phyloP scores from a whole-genome alignment of 1,284 basidiomycete genomes.

The Ganoderma lingzhi region DNA sequence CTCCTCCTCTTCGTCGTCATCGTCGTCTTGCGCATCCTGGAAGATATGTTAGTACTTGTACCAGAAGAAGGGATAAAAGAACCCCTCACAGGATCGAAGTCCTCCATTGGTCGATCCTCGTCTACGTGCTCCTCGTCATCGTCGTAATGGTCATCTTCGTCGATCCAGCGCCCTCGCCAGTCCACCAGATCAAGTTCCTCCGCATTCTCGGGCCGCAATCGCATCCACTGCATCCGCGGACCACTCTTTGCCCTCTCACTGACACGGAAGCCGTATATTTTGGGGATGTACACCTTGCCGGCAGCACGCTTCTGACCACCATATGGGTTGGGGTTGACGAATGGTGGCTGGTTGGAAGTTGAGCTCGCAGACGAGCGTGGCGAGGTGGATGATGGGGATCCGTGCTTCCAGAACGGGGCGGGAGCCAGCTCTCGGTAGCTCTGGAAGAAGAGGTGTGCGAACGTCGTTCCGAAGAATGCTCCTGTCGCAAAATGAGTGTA shows the following conservation, averaged over 20 bases:
- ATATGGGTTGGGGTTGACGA: slow-evolving; percentile 84
- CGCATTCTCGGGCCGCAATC: slow-evolving; percentile 82
- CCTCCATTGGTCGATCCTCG: slow-evolving; percentile 80
- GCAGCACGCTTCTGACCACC: slow-evolving; percentile 88
- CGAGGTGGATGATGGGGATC: slow-evolving; percentile 62
- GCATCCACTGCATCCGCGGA: slow-evolving; percentile 96
- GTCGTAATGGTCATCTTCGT: slow-evolving; percentile 71
- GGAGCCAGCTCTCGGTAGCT: slow-evolving; percentile 93
- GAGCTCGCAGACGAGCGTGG: slow-evolving; percentile 56
- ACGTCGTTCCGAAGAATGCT: slow-evolving; percentile 99
- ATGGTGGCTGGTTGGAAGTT: slow-evolving; percentile 59
- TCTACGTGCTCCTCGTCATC: slow-evolving; percentile 71
- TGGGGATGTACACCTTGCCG: slow-evolving; percentile 88
- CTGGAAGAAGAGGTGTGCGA: slow-evolving; percentile 97
- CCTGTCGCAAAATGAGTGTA: slow-evolving; percentile 55
- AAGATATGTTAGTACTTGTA: slow-evolving; percentile 17
- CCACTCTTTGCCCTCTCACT: slow-evolving; percentile 89
- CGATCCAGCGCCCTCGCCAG: slow-evolving; percentile 87
- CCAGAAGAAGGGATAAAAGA: slow-evolving; percentile 6
- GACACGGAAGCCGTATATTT: slow-evolving; percentile 94
- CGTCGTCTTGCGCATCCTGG: slow-evolving; percentile 72
- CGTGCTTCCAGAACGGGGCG: slow-evolving; percentile 84
- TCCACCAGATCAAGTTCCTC: slow-evolving; percentile 89
- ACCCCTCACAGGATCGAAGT: slow-evolving; percentile 79
- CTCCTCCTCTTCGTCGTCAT: slow-evolving; percentile 66